phyloP scores from a whole-genome alignment of 2,329 filamentous ascomycete genomes.

The Cyphellophora europaea region DNA sequence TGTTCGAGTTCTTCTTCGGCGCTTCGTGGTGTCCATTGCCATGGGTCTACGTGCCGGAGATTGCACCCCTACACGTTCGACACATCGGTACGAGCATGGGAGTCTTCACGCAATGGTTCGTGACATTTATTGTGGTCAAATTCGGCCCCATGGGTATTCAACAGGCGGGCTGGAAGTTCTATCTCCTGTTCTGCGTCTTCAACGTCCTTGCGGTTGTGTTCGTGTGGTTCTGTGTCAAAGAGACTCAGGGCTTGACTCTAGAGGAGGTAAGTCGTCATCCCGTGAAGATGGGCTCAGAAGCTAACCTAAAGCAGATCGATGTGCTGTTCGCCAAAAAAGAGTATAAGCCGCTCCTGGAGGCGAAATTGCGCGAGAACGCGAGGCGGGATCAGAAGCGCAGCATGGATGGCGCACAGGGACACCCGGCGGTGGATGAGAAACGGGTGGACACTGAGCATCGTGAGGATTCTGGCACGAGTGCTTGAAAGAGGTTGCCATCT shows the following conservation, averaged over 20 bases:
- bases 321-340: constrained; percentile 34
- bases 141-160: constrained; percentile 12
- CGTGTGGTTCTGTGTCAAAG: constrained; percentile 45
- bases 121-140: constrained; percentile 14
- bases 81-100: constrained; percentile 42
- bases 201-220: constrained; percentile 39
- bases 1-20: constrained; percentile 11
- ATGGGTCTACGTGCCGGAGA: constrained; percentile 35
- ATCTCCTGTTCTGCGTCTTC: constrained; percentile 34
- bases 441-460: too few relatives aligned
- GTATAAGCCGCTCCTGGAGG: constrained; percentile 11
- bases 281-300: too few relatives aligned
- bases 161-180: constrained; percentile 35
- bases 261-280: constrained; percentile 29
- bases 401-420: too few relatives aligned
- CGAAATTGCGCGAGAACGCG: constrained; percentile 7
- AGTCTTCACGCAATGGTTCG: constrained; percentile 38
- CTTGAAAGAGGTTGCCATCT: too few relatives aligned
- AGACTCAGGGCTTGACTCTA: constrained; percentile 45
- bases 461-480: too few relatives aligned
- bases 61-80: constrained; percentile 40
- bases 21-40: constrained; percentile 10
- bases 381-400: constrained; percentile 1
- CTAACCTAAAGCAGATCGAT: too few relatives aligned
- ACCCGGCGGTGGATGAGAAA: too few relatives aligned